These are phyloP conservation scores for Pyricularia sp. DNA, from an alignment of 2,329 filamentous ascomycete genomes.

Conservation along the genomic window DNA sequence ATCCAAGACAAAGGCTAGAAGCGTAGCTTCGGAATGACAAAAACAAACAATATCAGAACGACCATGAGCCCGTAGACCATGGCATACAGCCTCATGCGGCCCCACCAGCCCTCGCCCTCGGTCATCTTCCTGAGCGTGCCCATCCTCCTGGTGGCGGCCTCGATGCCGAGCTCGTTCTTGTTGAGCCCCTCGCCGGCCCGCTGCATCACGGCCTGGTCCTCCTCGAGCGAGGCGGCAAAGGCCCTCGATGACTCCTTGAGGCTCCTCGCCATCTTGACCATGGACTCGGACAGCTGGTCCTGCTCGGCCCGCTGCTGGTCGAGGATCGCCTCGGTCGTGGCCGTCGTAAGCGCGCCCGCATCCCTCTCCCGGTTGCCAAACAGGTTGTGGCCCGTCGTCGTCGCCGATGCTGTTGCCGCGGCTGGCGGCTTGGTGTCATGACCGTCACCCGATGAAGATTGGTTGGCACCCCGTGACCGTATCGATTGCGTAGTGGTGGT, in stretches of 20 bases:
- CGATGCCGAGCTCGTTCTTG: slow-evolving; percentile 66
- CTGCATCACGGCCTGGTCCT: slow-evolving; percentile 61
- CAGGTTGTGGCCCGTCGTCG: slow-evolving; percentile 8
- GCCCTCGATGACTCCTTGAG: slow-evolving; percentile 67
- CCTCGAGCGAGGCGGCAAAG: slow-evolving; percentile 63
- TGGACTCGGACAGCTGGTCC: slow-evolving; percentile 69
- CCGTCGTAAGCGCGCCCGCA: slow-evolving; percentile 32
- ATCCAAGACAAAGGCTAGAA: slow-evolving; percentile 43
- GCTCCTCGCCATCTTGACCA: slow-evolving; percentile 70
- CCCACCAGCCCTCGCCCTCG: slow-evolving; percentile 84
- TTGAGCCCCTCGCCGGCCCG: slow-evolving; percentile 68
- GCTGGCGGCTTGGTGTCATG: background rate
- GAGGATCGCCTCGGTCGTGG: slow-evolving; percentile 61
- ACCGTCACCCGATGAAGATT: background rate
- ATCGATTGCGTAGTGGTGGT: slow-evolving; percentile 23
- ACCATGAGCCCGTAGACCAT: slow-evolving; percentile 79
- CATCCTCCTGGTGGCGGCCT: slow-evolving; percentile 69
- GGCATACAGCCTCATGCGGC: slow-evolving; percentile 71
- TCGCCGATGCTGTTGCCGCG: slow-evolving; percentile 7
- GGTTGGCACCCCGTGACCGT: slow-evolving; percentile 16
- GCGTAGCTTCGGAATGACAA: slow-evolving; percentile 77
- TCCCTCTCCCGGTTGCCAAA: slow-evolving; percentile 12
- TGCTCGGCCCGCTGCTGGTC: slow-evolving; percentile 74
- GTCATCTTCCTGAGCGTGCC: slow-evolving; percentile 68
- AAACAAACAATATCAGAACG: slow-evolving; percentile 69